Conservation (phyloP, 2,329 filamentous ascomycete species). For the Penicillium fuscoglaucum region DNA sequence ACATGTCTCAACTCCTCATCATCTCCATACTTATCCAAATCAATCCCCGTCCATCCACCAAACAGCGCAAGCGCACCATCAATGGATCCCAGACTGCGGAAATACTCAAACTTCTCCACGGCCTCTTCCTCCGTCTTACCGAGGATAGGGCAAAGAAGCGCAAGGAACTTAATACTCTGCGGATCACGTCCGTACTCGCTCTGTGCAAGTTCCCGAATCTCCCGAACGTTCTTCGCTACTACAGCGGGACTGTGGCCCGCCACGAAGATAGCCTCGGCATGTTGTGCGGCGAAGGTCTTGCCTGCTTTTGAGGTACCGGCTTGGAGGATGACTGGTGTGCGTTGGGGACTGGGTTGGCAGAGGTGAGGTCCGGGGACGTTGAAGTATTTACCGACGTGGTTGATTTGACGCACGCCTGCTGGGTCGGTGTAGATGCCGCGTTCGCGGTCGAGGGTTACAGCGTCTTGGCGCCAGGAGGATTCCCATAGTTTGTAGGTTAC, state of each 20-base stretch:
- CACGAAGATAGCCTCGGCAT: constrained; percentile 71
- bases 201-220: constrained; percentile 60
- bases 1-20: constrained; percentile 64
- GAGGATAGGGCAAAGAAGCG: constrained; percentile 65
- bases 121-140: constrained; percentile 68
- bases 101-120: constrained; percentile 62
- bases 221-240: constrained; percentile 62
- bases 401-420: constrained; percentile 61
- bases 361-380: constrained; percentile 65
- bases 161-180: constrained; percentile 65
- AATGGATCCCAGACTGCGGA: constrained; percentile 60
- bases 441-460: constrained; percentile 60
- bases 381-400: constrained; percentile 66
- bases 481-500: constrained; percentile 68
- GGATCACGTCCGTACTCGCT: constrained; percentile 58
- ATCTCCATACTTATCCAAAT: constrained; percentile 60
- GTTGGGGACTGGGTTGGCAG: constrained; percentile 65
- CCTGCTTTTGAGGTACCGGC: constrained; percentile 68
- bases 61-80: constrained; percentile 71
- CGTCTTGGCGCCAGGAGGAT: constrained; percentile 67
- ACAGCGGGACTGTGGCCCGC: constrained; percentile 64
- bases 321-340: constrained; percentile 69
- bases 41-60: constrained; percentile 72
- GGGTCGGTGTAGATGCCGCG: constrained; percentile 62
- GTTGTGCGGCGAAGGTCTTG: constrained; percentile 66